Base-by-base conservation (phyloP, 2,329 filamentous ascomycete species). In the Graphilbum ipis-grandicollis region DNA sequence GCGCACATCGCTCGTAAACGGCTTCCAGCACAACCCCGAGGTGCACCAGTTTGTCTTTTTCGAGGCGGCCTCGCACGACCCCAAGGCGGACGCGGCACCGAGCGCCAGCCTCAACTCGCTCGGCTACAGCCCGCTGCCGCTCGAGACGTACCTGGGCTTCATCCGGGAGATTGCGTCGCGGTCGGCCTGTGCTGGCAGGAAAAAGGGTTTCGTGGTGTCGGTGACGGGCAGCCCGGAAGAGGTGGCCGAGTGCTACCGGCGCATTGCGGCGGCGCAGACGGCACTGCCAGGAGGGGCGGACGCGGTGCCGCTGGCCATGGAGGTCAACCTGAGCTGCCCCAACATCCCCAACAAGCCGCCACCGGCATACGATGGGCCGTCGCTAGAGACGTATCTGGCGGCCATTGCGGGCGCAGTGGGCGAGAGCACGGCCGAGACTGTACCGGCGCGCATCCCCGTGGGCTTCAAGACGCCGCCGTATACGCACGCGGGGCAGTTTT, bases 401-500 rank as follows among this genome's bases (percentile, higher is more conserved):
- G 55, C 57, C 0, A 54, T 79, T 0, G 28, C 39, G 9, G 35
- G 25, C 18, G 39, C 42, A 15, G 18, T 35, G 10, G 43, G 21
- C 2, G 30, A 22, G 2, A 30, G 19, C 2, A 13, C 5, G 25
- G 10, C 23, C 4, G 25, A 19, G 1, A 28, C 23, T 5, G 30
- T 28, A 3, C 26, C 39, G 22, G 37, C 48, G 9, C 43, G 51
- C 7, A 42, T 66, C 14, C 53, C 65, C 3, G 45, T 63, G 9
- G 81, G 80, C 0, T 60, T 86, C 44, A 88, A 88, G 50, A 76
- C 72, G 1, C 80, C 81, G 5, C 81, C 81, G 0, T 86, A 83
- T 47, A 86, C 79, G 0, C 71, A 84, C 48, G 56, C 65, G 0
- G 69, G 63, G 0, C 73, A 86, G 48, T 86, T 78, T 49, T 50